phyloP scores from a whole-genome alignment of 768 basidiomycete genomes.

The Boletus reticuloceps region DNA sequence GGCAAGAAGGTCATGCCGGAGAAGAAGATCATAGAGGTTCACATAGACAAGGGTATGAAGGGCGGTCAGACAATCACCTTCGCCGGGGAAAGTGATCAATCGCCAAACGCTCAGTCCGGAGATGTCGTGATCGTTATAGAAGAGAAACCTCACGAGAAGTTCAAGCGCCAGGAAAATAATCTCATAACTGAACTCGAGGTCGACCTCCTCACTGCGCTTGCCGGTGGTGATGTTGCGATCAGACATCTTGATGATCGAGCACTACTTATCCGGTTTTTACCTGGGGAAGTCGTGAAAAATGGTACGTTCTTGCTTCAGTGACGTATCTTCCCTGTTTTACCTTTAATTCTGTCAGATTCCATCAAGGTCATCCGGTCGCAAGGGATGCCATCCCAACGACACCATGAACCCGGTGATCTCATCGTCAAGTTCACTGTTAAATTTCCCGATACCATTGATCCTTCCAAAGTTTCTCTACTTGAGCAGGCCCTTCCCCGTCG shows the following conservation, averaged over 20 bases:
- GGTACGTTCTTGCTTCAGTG: slow-evolving; percentile 50
- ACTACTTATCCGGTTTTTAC: slow-evolving; percentile 75
- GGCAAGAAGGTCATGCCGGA: slow-evolving; percentile 94
- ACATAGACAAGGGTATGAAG: slow-evolving; percentile 98
- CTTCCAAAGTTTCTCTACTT: slow-evolving; percentile 63
- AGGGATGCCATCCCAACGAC: slow-evolving; percentile 98
- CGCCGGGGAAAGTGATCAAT: slow-evolving; percentile 88
- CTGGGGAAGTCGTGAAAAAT: slow-evolving; percentile 91
- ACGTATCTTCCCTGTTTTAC: not conserved
- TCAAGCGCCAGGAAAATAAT: slow-evolving; percentile 87
- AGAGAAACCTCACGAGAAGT: slow-evolving; percentile 86
- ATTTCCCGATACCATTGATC: slow-evolving; percentile 84
- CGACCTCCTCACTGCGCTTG: slow-evolving; percentile 90
- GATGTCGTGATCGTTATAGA: slow-evolving; percentile 94
- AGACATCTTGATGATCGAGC: slow-evolving; percentile 93
- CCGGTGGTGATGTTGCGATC: slow-evolving; percentile 86
- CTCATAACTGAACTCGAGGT: slow-evolving; percentile 85
- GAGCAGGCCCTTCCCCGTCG: slow-evolving; percentile 87
- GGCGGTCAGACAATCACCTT: slow-evolving; percentile 89
- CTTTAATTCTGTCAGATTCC: slow-evolving; percentile 51
- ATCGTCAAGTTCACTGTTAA: slow-evolving; percentile 82
- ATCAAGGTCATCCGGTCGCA: slow-evolving; percentile 90
- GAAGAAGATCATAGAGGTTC: slow-evolving; percentile 96
- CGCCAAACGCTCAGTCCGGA: slow-evolving; percentile 84
- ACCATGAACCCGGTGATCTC: slow-evolving; percentile 95